Base-by-base conservation (phyloP, 306 rosid genomes). In the Quercus dentata region DNA sequence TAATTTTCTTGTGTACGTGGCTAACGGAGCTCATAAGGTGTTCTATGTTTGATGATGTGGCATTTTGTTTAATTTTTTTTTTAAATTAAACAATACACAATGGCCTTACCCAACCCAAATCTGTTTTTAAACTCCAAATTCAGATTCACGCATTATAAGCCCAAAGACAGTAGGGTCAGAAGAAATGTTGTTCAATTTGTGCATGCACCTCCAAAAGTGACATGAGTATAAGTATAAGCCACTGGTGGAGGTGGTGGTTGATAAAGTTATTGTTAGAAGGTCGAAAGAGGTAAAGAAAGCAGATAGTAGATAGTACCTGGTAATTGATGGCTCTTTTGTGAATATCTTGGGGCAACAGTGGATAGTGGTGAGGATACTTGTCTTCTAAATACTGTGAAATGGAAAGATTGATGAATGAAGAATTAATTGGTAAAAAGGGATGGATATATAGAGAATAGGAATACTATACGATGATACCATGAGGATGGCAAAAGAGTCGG, bases 401-500 rank as follows among this genome's bases (percentile, higher is more conserved):
- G 54, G 54, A 49, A n/a, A n/a, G n/a, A n/a, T n/a, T n/a, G n/a
- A n/a, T n/a, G 14, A 13, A 6, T 15, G 12, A 27, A 49, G 44
- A 15, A 20, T 27, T 17, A 7, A 6, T 55, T 19, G 70, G 77
- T 51, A 17, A 64, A 28, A 5, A 54, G 18, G 4, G 52, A 56
- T 35, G 41, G 41, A 35, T 35, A 6, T 33, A 11, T 13, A 30
- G 5, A 61, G 35, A 44, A 59, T 41, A 44, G 9, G 13, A 33
- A 5, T 52, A 23, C 38, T 78, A 14, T 35, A 41, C 10, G 11
- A 41, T 41, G 11, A 41, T 41, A 92, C 99, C 92, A 90, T 56
- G 58, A 90, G 19, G 71, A 95, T 92, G 79, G 98, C 97, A 55
- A 85, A 77, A 64, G 98, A 95, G 80, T 95, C 97, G 3, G 80